Evolutionary conservation across 1,139 yeast genomes (phyloP), one percentile per base, ranked within the genome.

Genomic region (Zygoascus meyerae): DNA sequence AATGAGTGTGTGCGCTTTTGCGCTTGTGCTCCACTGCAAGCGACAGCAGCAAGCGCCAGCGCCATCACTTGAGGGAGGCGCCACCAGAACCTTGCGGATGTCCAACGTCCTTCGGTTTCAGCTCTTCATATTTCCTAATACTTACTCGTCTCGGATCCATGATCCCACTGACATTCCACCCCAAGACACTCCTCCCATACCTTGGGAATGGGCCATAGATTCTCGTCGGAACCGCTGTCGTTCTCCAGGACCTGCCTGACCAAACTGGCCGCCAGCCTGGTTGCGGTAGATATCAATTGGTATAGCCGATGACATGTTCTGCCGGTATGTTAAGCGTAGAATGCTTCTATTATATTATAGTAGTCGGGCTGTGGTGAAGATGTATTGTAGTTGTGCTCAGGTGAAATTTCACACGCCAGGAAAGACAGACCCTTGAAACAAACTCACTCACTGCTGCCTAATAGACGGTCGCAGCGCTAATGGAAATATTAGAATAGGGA

Each of bases 181-280:
- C 96, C 97, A 92, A n/a, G 95, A 83, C 34, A 92, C 86, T 45
- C 97, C 97, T 37, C 97, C 97, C 81, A 90, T 86, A 8, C 97
- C 97, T 64, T 87, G 96, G 2, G 95, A 84, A 65, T 90, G 97
- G 18, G 97, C 97, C 50, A 92, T 81, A 51, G 90, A 81, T 59
- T 90, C 97, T 52, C 97, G 74, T 58, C 95, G 77, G 53, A 69
- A 69, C 46, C 67, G 64, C 43, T 64, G 66, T 44, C 63, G 57
- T 16, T 68, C 44, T 65, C 63, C 12, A 38, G 33, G n/a, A n/a
- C 15, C 35, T 29, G 42, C 48, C 16, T 17, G 39, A 16, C 36
- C 17, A 29, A 35, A 35, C 29, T 15, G 18, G 30, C 15, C 21
- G 18, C 39, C 39, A 48, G 47, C 49, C 31, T 41, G 26, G 35